A percentile compares a stretch with the other conserved stretches of the same genome.
phyloP scores from a whole-genome alignment of 2,329 filamentous ascomycete genomes.

The Penicillium griseofulvum region DNA sequence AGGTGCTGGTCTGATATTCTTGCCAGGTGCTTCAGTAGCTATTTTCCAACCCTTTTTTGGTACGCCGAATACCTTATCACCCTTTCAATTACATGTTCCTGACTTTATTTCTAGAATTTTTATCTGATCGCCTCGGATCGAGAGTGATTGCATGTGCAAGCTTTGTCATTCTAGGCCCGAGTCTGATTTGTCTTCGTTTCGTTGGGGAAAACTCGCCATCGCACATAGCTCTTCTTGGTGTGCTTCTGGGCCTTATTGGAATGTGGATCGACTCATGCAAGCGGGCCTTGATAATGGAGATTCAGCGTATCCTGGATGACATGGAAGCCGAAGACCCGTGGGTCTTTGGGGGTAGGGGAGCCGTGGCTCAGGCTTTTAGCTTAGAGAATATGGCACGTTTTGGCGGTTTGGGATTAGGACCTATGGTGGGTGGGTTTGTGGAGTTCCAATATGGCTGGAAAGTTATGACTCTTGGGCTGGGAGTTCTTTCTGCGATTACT shows the following conservation, averaged over 20 bases:
- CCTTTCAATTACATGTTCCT: not conserved
- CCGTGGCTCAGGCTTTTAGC: constrained; percentile 64
- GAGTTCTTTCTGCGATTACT: constrained; percentile 21
- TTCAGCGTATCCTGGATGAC: constrained; percentile 50
- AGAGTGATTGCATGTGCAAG: constrained; percentile 56
- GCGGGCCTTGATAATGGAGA: constrained; percentile 68
- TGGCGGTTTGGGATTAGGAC: constrained; percentile 58
- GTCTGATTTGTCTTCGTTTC: constrained; percentile 63
- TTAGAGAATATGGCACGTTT: constrained; percentile 61
- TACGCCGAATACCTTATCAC: not conserved
- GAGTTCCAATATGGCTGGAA: constrained; percentile 27
- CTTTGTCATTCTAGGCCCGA: constrained; percentile 58
- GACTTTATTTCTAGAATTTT: constrained; percentile 40
- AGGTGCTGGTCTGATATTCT: constrained; percentile 56
- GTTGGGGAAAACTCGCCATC: constrained; percentile 54
- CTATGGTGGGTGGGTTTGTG: constrained; percentile 51
- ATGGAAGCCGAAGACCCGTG: constrained; percentile 64
- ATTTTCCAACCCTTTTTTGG: constrained; percentile 58
- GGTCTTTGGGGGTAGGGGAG: constrained; percentile 58
- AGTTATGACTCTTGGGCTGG: constrained; percentile 26
- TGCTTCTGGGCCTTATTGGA: constrained; percentile 60
- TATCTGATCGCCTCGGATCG: constrained; percentile 58
- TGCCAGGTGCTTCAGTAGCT: constrained; percentile 58
- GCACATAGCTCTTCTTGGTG: constrained; percentile 65
- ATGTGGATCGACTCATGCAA: constrained; percentile 56